phyloP scores from a whole-genome alignment of 331 rosid genomes.

The Rhamnella rubrinervis region DNA sequence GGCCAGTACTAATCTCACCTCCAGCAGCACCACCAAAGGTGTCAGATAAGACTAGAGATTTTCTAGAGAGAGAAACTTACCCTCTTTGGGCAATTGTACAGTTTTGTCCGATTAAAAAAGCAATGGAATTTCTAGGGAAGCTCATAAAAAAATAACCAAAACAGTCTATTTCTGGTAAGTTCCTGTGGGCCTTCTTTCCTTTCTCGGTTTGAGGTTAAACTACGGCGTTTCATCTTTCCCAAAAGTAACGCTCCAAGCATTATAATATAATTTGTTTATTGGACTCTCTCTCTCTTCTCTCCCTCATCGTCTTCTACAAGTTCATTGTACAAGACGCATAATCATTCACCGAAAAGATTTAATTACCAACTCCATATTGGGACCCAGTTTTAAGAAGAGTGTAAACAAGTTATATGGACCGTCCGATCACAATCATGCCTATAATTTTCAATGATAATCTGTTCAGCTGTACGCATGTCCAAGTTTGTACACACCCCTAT shows the following conservation, averaged over 20 bases:
- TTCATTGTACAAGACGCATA: no score
- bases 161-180: slow-evolving; percentile 28
- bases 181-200: slow-evolving; percentile 14
- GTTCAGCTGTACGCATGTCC: not conserved
- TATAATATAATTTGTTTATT: no score
- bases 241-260: no score
- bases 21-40: not conserved
- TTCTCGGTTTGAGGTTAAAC: slow-evolving; percentile 34
- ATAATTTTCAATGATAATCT: slow-evolving; percentile 10
- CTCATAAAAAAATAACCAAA: slow-evolving; percentile 4
- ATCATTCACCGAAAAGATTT: no score
- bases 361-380: not conserved
- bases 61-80: slow-evolving; percentile 18
- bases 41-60: not conserved
- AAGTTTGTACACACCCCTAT: no score
- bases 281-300: no score
- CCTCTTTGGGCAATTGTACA: not conserved
- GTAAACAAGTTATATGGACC: not conserved
- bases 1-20: not conserved
- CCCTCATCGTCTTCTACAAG: no score
- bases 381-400: not conserved
- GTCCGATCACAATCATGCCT: slow-evolving; percentile 21
- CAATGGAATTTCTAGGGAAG: slow-evolving; percentile 35
- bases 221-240: not conserved
- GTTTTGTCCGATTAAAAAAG: not conserved